Conservation (phyloP, 2,329 filamentous ascomycete genomes). For the Neospermospora avenae region DNA sequence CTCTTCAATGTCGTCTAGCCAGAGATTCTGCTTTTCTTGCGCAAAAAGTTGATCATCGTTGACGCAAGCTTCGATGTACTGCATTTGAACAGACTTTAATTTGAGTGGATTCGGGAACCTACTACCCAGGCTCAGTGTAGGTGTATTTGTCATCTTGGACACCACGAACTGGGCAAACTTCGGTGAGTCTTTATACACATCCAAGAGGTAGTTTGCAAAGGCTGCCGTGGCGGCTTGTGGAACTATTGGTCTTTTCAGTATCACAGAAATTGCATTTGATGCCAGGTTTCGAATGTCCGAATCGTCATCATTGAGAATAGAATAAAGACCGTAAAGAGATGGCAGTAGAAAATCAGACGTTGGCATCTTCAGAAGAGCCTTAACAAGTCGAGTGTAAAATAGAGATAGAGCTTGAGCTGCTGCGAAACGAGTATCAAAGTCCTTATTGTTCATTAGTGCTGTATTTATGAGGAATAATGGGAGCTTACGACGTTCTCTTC, state of each 20-base stretch:
- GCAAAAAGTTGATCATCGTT: slow-evolving; percentile 72
- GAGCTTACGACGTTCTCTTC: slow-evolving; percentile 4
- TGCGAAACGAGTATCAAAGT: slow-evolving; percentile 56
- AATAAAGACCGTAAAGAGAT: slow-evolving; percentile 1
- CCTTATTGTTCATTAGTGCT: slow-evolving; percentile 38
- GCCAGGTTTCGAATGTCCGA: slow-evolving; percentile 9
- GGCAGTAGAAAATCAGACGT: background rate
- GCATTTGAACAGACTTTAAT: slow-evolving; percentile 33
- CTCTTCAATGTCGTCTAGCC: slow-evolving; percentile 77
- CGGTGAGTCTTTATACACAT: slow-evolving; percentile 4
- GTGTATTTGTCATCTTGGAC: slow-evolving; percentile 23
- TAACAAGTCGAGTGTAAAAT: slow-evolving; percentile 21
- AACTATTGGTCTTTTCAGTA: slow-evolving; percentile 46
- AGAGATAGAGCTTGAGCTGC: slow-evolving; percentile 46
- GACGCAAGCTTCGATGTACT: slow-evolving; percentile 46
- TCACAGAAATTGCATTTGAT: slow-evolving; percentile 26
- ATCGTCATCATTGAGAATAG: slow-evolving; percentile 13
- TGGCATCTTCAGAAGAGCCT: background rate
- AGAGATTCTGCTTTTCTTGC: slow-evolving; percentile 93
- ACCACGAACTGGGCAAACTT: slow-evolving; percentile 17
- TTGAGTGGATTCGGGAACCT: slow-evolving; percentile 21
- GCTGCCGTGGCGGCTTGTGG: slow-evolving; percentile 20
- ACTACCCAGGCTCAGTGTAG: background rate
- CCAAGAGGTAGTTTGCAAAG: slow-evolving; percentile 14
- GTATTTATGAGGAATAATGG: background rate